These are phyloP conservation scores for Cucumis cinereus DNA, from an alignment of 306 rosid genomes.

Conservation along the genomic window DNA sequence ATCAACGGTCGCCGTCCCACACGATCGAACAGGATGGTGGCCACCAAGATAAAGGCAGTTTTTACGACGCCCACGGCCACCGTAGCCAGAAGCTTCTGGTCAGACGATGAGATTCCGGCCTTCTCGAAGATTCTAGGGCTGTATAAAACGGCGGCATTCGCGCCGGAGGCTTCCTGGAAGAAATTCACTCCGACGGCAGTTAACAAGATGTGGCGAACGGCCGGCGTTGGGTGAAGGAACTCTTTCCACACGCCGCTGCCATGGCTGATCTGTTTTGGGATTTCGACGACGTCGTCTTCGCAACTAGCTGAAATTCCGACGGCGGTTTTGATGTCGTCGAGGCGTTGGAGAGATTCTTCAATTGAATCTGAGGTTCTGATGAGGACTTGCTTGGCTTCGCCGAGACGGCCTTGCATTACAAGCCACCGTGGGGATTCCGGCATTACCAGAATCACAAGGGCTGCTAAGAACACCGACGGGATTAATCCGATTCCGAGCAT, in stretches of 20 bases:
- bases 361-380: conserved; percentile 45
- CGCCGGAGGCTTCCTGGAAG: conserved; percentile 61
- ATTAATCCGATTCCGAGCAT: conserved; percentile 66
- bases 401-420: conserved; percentile 68
- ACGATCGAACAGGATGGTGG: conserved; percentile 47
- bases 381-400: conserved; percentile 45
- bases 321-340: conserved; percentile 56
- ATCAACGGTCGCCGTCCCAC: conserved; percentile 66
- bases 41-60: conserved; percentile 37
- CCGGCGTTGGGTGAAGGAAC: conserved; percentile 41
- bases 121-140: conserved; percentile 52
- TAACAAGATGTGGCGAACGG: conserved; percentile 54
- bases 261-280: neutral
- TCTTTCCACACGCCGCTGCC: conserved; percentile 65
- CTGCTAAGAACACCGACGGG: conserved; percentile 31
- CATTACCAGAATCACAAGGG: conserved; percentile 47
- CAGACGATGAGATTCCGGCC: conserved; percentile 34
- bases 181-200: conserved; percentile 52
- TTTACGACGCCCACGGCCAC: conserved; percentile 62
- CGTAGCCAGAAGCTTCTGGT: conserved; percentile 31
- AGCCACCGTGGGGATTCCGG: conserved; percentile 91
- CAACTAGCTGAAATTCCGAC: conserved; percentile 52
- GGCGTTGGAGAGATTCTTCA: conserved; percentile 38
- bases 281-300: conserved; percentile 41
- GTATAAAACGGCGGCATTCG: conserved; percentile 68